Base-by-base conservation (phyloP, 768 basidiomycete genomes). In the Filobasidium wieringae region DNA sequence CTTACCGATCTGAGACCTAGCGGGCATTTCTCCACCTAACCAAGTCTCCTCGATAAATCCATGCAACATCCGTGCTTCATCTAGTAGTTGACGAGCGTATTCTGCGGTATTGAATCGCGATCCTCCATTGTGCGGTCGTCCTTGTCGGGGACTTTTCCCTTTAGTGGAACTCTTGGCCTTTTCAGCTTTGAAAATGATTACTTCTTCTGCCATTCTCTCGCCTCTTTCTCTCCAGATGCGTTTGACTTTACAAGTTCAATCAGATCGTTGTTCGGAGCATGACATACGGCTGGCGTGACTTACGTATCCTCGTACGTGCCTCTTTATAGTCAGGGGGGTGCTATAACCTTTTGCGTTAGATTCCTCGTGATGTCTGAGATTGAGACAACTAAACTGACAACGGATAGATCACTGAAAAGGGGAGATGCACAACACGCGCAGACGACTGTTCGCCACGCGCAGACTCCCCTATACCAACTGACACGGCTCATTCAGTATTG, bases 191-290 rank as follows among this genome's bases (percentile, higher is more conserved):
- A 40, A 36, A 26, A 27, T 24, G 31, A 52, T 52, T 22, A 40
- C 57, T 17, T 52, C 51, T 33, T 58, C 57, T n/a, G 57, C 57
- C 57, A 58, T 41, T 12, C 26, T 52, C 19, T 58, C 49, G 8
- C 57, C 57, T 36, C 57, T 26, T 19, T 58, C 51, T 17, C 32
- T 19, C 57, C 57, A 58, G 11, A 58, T 58, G 14, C 37, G 19
- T 33, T 32, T 52, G 29, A 58, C 57, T 58, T 19, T 6, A 4
- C 15, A 11, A 11, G 45, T 0, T 15, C 17, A 17, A 17, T 31
- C 26, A 31, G 45, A 34, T 47, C 32, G 34, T 39, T 17, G 15
- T 29, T 32, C n/a, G 29, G 19, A 1, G 27, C 2, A 5, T 12
- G 3, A 1, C 29, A 9, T 26, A 6, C 43, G 5, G 9, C 9